A percentile compares a stretch with the other conserved stretches of the same genome.
Evolutionary conservation across 495 filamentous ascomycete species (phyloP).

Genomic region (Copromyces sp.): DNA sequence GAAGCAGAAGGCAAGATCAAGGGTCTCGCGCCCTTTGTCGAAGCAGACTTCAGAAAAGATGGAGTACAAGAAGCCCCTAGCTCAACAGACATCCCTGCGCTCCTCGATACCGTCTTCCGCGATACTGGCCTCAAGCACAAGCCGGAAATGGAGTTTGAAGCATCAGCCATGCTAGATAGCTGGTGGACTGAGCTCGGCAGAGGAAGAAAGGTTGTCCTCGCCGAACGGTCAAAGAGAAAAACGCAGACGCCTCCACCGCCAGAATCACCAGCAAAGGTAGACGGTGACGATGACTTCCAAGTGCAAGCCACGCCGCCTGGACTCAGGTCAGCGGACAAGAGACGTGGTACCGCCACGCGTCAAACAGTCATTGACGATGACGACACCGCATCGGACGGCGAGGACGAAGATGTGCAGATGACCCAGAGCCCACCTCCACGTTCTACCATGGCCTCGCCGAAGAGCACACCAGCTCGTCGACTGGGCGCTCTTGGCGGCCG

Average conservation of each 20-base stretch:
- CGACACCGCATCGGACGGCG: constrained; percentile 25
- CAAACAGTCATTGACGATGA: constrained; percentile 16
- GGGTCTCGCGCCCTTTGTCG: constrained; percentile 44
- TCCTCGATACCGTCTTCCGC: constrained; percentile 29
- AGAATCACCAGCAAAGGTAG: not conserved
- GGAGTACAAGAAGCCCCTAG: constrained; percentile 12
- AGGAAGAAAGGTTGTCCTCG: constrained; percentile 16
- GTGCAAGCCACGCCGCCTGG: constrained; percentile 38
- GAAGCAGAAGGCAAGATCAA: constrained; percentile 41
- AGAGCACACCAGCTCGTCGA: not conserved
- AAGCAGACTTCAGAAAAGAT: constrained; percentile 36
- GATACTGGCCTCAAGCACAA: constrained; percentile 17
- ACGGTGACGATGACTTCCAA: constrained; percentile 40
- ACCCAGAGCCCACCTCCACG: constrained; percentile 6
- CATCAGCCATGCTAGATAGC: constrained; percentile 26
- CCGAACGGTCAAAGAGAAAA: constrained; percentile 13
- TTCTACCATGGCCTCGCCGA: not conserved
- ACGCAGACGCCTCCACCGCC: constrained; percentile 4
- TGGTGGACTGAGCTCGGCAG: constrained; percentile 42
- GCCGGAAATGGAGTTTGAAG: constrained; percentile 16
- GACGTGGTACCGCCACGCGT: not conserved
- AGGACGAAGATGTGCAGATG: constrained; percentile 14
- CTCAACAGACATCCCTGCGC: constrained; percentile 23
- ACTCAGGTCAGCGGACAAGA: constrained; percentile 12
- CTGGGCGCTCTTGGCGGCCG: constrained; percentile 22